phyloP scores from a whole-genome alignment of 1,284 basidiomycete genomes.

The Irpex sp. region DNA sequence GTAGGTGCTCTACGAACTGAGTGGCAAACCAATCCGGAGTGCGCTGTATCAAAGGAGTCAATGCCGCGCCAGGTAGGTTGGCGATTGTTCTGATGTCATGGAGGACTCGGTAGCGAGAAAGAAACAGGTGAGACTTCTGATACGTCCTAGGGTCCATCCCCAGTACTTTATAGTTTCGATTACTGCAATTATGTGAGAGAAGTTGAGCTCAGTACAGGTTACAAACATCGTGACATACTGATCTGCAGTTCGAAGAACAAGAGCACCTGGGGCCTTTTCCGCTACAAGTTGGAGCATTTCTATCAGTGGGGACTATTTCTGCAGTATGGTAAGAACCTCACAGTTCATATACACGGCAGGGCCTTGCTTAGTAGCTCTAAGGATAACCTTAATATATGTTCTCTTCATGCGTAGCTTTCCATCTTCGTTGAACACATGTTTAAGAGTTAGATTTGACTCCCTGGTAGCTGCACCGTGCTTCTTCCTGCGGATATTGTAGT shows the following conservation, averaged over 20 bases:
- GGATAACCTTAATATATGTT: conserved; percentile 27
- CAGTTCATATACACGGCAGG: conserved; percentile 39
- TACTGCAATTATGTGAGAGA: background rate
- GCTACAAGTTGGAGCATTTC: background rate
- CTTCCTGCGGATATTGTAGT: background rate
- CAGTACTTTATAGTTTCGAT: background rate
- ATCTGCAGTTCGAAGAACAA: conserved; percentile 5
- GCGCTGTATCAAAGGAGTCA: conserved; percentile 27
- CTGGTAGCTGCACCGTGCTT: background rate
- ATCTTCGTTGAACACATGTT: conserved; percentile 22
- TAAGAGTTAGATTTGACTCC: conserved; percentile 26
- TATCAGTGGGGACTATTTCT: background rate
- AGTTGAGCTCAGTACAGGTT: background rate
- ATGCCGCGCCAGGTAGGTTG: conserved; percentile 13
- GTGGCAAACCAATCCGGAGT: conserved; percentile 45
- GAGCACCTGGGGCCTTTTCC: background rate
- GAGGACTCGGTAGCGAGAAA: conserved; percentile 29
- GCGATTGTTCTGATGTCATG: conserved; percentile 24
- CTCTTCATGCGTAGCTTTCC: conserved; percentile 22
- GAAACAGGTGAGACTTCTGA: conserved; percentile 24
- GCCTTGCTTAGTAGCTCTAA: conserved; percentile 37
- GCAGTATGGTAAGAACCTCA: conserved; percentile 20
- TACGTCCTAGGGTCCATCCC: conserved; percentile 2
- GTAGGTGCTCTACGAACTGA: conserved; percentile 26
- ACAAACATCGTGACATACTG: background rate